Conservation (phyloP, 2,329 filamentous ascomycete genomes). For the Ophiostoma populinum region DNA sequence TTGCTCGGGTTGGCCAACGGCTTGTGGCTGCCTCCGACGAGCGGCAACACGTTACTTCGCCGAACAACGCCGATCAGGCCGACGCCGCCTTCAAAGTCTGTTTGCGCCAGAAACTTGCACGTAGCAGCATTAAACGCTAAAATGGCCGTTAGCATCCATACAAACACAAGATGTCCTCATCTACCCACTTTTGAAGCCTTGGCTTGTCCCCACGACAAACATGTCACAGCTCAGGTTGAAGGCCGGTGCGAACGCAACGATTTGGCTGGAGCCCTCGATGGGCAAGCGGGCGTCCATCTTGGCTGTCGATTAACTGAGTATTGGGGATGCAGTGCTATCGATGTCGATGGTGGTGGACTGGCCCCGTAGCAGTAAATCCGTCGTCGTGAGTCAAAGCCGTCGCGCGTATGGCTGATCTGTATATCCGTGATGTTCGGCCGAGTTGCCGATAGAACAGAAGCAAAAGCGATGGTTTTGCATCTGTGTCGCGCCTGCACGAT, state of each 20-base stretch:
- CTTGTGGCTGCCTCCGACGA: conserved; percentile 73
- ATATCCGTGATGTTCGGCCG: too few species aligned
- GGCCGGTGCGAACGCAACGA: conserved; percentile 61
- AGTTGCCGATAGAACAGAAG: too few species aligned
- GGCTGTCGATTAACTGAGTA: too few species aligned
- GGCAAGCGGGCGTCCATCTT: conserved; percentile 79
- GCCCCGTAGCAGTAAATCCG: too few species aligned
- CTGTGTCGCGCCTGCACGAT: too few species aligned
- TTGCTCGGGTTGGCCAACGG: conserved; percentile 83
- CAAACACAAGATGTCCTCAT: background rate
- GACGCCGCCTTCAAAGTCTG: conserved; percentile 59
- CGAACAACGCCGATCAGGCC: conserved; percentile 76
- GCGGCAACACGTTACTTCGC: conserved; percentile 68
- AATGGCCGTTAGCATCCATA: background rate
- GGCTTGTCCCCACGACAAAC: conserved; percentile 55
- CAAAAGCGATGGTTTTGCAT: too few species aligned
- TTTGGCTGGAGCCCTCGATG: conserved; percentile 60
- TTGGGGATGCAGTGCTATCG: too few species aligned
- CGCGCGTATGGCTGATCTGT: too few species aligned
- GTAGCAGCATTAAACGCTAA: conserved; percentile 57
- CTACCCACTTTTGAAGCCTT: conserved; percentile 10
- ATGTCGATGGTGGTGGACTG: too few species aligned
- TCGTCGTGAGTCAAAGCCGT: too few species aligned
- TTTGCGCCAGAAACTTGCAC: conserved; percentile 46
- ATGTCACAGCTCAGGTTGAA: conserved; percentile 77